Percentiles rank a stretch among this genome's conserved stretches.
These are phyloP conservation scores for Cordia subcordata DNA, from an alignment of 257 asterid species.

Conservation along the genomic window DNA sequence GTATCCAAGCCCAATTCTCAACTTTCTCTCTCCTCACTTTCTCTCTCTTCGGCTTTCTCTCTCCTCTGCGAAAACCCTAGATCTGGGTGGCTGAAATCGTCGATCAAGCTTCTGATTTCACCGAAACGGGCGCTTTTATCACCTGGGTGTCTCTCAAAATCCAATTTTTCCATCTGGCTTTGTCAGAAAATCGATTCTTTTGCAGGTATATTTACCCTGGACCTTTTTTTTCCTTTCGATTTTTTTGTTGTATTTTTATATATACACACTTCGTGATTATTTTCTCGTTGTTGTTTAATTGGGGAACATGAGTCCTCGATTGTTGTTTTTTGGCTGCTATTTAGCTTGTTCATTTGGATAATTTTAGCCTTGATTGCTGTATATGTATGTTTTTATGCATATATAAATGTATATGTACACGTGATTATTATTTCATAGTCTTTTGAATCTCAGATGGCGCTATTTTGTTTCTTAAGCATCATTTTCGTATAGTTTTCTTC, in stretches of 20 bases:
- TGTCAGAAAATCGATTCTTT: constrained; percentile 5
- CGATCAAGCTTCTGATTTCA: constrained; percentile 26
- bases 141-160: not conserved
- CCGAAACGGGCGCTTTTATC: not conserved
- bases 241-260: not conserved
- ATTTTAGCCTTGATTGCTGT: not conserved
- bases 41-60: constrained; percentile 45
- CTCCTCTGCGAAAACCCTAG: constrained; percentile 52
- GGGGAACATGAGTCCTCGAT: too few relatives aligned
- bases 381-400: too few relatives aligned
- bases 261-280: not conserved
- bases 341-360: too few relatives aligned
- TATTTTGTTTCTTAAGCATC: too few relatives aligned
- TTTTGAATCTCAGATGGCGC: too few relatives aligned
- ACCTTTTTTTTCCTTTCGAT: not conserved
- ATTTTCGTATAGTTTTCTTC: too few relatives aligned
- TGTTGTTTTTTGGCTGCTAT: not conserved
- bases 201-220: constrained; percentile 9
- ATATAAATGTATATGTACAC: too few relatives aligned
- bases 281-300: not conserved
- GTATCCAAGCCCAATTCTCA: constrained; percentile 66
- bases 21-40: constrained; percentile 11
- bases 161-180: constrained; percentile 14
- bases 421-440: too few relatives aligned
- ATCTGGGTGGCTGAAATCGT: constrained; percentile 39